Base-by-base conservation (phyloP, 108 stramenopile genomes). In the Chaetoceros tenuissimus region DNA sequence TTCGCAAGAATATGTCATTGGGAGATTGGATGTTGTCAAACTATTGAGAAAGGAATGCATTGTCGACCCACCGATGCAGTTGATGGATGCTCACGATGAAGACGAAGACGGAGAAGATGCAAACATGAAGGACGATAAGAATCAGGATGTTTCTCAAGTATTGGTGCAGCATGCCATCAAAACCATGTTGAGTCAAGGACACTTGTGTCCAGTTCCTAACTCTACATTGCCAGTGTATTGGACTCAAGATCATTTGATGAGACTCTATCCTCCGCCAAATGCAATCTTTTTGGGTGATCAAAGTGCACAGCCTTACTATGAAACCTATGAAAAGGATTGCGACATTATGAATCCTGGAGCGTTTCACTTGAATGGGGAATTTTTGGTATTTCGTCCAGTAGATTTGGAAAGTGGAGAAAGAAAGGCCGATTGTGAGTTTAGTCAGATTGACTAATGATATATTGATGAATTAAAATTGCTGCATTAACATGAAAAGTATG, bases 211-310 rank as follows among this genome's bases (percentile, higher is more conserved):
- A 5, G 69, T 89, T 24, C 91, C 86, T 24, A 46, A 83, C 2
- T 51, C 72, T 34, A 68, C 74, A 21, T 57, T 69, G 51, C 95
- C 95, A 19, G 81, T 96, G 48, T 92, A 82, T 66, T 96, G 95
- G 92, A 82, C 94, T 53, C 81, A 74, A 30, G 97, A 96, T 69
- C 88, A 94, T 64, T 78, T 90, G 13, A 57, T 98, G 31, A 70
- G 84, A 3, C 71, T 98, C 40, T 96, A 94, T 66, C 97, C 97
- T 1, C 72, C 88, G 27, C 97, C 97, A 1, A 84, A 95, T 60
- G 75, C 82, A n/a, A 50, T 94, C 3, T 50, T 94, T 27, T 22
- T 89, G 7, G 93, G 80, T 7, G 78, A 40, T 40, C 5, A 40
- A 13, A 40, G 8, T 5, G 34, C 34, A 10, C 8, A 40, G 13